Conservation (phyloP, 108 stramenopile genomes). For the Craspedostauros australis region DNA sequence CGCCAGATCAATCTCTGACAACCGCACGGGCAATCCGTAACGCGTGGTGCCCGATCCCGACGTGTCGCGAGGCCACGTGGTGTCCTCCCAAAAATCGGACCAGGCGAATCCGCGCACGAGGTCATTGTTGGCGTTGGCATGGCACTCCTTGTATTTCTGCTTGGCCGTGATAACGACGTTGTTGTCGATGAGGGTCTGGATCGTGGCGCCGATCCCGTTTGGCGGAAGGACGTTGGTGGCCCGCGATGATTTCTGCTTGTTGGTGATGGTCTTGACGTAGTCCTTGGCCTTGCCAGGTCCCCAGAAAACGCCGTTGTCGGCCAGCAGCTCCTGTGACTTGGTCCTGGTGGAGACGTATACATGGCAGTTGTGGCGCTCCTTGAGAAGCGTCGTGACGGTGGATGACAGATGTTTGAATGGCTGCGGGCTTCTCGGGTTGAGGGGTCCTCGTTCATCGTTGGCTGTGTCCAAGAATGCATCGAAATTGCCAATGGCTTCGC, state of each 20-base stretch:
- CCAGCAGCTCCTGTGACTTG: conserved; percentile 53
- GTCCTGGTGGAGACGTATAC: conserved; percentile 62
- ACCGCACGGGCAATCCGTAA: conserved; percentile 68
- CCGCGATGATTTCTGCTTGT: conserved; percentile 10
- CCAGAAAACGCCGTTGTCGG: conserved; percentile 60
- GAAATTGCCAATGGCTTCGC: conserved; percentile 51
- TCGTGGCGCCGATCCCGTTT: conserved; percentile 43
- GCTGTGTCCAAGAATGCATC: conserved; percentile 76
- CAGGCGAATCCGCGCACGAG: conserved; percentile 59
- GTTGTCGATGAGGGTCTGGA: conserved; percentile 52
- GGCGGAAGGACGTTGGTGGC: conserved; percentile 46
- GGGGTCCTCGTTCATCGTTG: conserved; percentile 34
- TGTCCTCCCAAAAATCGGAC: conserved; percentile 72
- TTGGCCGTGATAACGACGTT: conserved; percentile 45
- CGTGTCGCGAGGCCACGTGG: conserved; percentile 80
- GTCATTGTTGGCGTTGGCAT: conserved; percentile 21
- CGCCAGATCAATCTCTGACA: conserved; percentile 8
- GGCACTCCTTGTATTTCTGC: conserved; percentile 4
- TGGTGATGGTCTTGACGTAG: conserved; percentile 26
- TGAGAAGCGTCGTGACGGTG: conserved; percentile 33
- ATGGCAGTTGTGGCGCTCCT: conserved; percentile 39
- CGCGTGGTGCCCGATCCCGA: conserved; percentile 51
- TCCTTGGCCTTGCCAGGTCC: conserved; percentile 70
- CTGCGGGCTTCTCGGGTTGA: neutral
- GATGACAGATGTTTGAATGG: neutral